Conservation (phyloP, 2,329 filamentous ascomycete genomes). For the Dothideomycetes sp. region DNA sequence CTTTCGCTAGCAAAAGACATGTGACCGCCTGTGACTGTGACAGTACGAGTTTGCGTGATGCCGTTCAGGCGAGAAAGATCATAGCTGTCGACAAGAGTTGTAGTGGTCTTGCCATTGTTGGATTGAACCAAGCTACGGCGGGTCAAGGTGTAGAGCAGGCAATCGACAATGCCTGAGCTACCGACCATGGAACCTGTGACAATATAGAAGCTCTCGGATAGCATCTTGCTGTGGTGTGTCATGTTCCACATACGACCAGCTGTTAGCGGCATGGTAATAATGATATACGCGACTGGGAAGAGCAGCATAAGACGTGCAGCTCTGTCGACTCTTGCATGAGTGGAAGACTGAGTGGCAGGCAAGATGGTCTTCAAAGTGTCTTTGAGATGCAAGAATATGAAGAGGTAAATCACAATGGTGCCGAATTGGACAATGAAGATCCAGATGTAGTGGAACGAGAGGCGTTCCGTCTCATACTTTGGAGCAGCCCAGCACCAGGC, state of each 20-base stretch:
- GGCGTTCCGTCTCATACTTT: constrained; percentile 44
- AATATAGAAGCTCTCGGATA: constrained; percentile 37
- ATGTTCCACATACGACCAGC: constrained; percentile 55
- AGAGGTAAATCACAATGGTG: constrained; percentile 42
- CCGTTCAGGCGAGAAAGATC: constrained; percentile 14
- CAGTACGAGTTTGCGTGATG: constrained; percentile 23
- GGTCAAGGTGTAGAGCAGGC: constrained; percentile 49
- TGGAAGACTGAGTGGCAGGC: constrained; percentile 11
- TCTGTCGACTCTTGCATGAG: constrained; percentile 23
- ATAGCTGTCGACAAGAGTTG: constrained; percentile 5
- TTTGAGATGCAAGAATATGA: constrained; percentile 23
- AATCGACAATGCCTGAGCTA: constrained; percentile 51
- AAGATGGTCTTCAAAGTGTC: constrained; percentile 12
- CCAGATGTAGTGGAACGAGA: constrained; percentile 57
- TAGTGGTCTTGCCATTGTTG: constrained; percentile 1
- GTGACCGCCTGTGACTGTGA: constrained; percentile 17
- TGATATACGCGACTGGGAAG: constrained; percentile 59
- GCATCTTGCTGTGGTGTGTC: constrained; percentile 34
- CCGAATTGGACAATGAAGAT: constrained; percentile 50
- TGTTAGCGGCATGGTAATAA: constrained; percentile 60
- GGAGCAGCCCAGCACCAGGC: constrained; percentile 61
- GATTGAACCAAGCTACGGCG: constrained; percentile 43
- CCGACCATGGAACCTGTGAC: constrained; percentile 48
- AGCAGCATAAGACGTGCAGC: constrained; percentile 52
- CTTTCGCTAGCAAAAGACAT: constrained; percentile 1